Evolutionary conservation across 1,284 basidiomycete species (phyloP).

Genomic region (Heterobasidion parviporum): DNA sequence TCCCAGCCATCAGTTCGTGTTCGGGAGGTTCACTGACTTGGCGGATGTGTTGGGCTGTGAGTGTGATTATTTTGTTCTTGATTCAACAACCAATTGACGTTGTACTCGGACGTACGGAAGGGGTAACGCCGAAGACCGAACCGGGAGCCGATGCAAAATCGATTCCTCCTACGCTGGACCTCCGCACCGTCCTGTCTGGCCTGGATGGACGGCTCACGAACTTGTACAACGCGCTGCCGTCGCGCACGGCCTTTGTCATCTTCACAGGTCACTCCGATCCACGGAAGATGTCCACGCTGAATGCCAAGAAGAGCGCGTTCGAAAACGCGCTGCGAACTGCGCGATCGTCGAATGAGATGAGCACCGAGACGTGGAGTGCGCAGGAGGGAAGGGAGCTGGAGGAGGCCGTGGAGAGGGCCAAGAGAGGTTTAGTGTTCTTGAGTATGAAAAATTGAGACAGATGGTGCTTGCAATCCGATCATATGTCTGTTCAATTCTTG

Average conservation of each 20-base stretch:
- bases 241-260: slow-evolving; percentile 74
- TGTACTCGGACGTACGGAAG: slow-evolving; percentile 22
- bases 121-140: slow-evolving; percentile 47
- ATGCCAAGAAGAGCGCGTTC: slow-evolving; percentile 61
- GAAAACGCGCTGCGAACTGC: slow-evolving; percentile 57
- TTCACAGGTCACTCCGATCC: slow-evolving; percentile 87
- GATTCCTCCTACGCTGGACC: slow-evolving; percentile 16
- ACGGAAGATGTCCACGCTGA: slow-evolving; percentile 63
- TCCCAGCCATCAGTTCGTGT: slow-evolving; percentile 68
- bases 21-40: slow-evolving; percentile 74
- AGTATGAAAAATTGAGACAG: slow-evolving; percentile 45
- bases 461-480: neutral
- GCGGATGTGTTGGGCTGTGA: slow-evolving; percentile 73
- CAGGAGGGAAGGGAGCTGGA: slow-evolving; percentile 73
- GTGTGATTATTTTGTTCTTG: slow-evolving; percentile 19
- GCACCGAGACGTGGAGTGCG: slow-evolving; percentile 49
- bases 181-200: slow-evolving; percentile 22
- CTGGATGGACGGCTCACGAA: slow-evolving; percentile 56
- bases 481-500: neutral
- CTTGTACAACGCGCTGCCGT: slow-evolving; percentile 63
- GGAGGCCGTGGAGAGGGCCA: slow-evolving; percentile 68
- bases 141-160: slow-evolving; percentile 20
- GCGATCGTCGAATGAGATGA: slow-evolving; percentile 16
- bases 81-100: neutral
- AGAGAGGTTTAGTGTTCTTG: slow-evolving; percentile 77